A percentile compares a stretch with the other conserved stretches of the same genome.
Evolutionary conservation across 768 basidiomycete genomes (phyloP).

Genomic region (Kwoniella sp.): DNA sequence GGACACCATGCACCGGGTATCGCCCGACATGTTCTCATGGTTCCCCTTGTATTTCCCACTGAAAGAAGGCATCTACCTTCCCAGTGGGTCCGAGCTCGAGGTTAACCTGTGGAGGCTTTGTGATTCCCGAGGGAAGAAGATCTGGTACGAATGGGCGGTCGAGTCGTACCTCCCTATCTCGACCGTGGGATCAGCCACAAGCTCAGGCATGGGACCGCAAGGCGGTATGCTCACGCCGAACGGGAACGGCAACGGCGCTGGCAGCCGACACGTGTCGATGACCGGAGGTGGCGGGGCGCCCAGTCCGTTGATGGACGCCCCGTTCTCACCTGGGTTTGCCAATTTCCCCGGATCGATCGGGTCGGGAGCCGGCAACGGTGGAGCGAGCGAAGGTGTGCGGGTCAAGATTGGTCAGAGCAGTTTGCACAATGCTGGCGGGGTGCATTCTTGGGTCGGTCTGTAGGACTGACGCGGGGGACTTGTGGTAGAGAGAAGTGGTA

Average conservation of each 20-base stretch:
- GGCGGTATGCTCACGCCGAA: conserved; percentile 6
- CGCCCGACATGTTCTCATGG: conserved; percentile 98
- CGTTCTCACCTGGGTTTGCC: conserved; percentile 20
- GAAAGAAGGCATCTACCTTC: conserved; percentile 87
- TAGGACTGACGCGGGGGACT: too few species aligned
- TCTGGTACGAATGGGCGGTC: conserved; percentile 99
- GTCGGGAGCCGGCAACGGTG: conserved; percentile 8
- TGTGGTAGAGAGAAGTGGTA: too few species aligned
- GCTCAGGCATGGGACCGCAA: conserved; percentile 1
- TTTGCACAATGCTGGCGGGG: conserved; percentile 83
- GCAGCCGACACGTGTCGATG: conserved; percentile 8
- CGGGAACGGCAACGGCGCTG: too few species aligned
- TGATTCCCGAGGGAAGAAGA: conserved; percentile 64
- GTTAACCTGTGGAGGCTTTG: conserved; percentile 93
- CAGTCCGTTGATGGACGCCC: conserved; percentile 70
- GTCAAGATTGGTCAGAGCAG: conserved; percentile 92
- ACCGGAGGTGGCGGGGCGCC: conserved; percentile 45
- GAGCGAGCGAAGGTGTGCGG: conserved; percentile 16
- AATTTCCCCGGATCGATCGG: background rate
- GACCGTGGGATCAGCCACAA: background rate
- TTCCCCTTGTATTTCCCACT: conserved; percentile 97
- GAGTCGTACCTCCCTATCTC: conserved; percentile 72
- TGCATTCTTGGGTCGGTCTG: conserved; percentile 90
- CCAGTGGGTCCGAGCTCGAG: conserved; percentile 83
- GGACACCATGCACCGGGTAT: conserved; percentile 72